Conservation (phyloP, 805 yeast species). For the Saccharomyces paradoxus region DNA sequence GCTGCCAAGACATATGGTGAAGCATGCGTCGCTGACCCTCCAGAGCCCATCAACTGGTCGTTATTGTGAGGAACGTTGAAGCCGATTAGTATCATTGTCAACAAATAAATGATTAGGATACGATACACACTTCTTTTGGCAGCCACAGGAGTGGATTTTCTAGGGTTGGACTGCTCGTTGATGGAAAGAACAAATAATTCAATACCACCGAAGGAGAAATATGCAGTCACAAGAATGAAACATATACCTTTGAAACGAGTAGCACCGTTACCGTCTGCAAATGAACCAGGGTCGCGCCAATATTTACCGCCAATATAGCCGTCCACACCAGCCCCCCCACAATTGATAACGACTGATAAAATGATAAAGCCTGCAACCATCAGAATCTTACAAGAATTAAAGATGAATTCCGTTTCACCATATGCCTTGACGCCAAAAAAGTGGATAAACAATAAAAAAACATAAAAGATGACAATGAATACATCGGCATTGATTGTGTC, state of each 20-base stretch:
- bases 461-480: slow-evolving; percentile 49
- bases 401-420: slow-evolving; percentile 60
- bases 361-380: slow-evolving; percentile 55
- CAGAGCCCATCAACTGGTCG: slow-evolving; percentile 41
- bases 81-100: slow-evolving; percentile 47
- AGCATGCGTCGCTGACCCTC: slow-evolving; percentile 46
- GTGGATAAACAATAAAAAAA: slow-evolving; percentile 43
- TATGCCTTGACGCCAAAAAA: slow-evolving; percentile 57
- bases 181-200: slow-evolving; percentile 61
- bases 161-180: slow-evolving; percentile 54
- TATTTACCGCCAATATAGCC: slow-evolving; percentile 52
- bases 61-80: slow-evolving; percentile 52
- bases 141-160: slow-evolving; percentile 55
- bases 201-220: slow-evolving; percentile 59
- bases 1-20: slow-evolving; percentile 76
- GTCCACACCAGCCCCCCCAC: slow-evolving; percentile 50
- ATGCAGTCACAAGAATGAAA: slow-evolving; percentile 54
- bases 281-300: slow-evolving; percentile 54
- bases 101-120: slow-evolving; percentile 49
- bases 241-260: slow-evolving; percentile 56
- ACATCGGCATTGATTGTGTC: slow-evolving; percentile 41
- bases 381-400: slow-evolving; percentile 45
- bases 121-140: slow-evolving; percentile 61
- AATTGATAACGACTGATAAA: slow-evolving; percentile 44
- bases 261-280: slow-evolving; percentile 22